These are phyloP conservation scores for Phoma herbarum DNA, from an alignment of 2,329 filamentous ascomycete species.

Conservation along the genomic window DNA sequence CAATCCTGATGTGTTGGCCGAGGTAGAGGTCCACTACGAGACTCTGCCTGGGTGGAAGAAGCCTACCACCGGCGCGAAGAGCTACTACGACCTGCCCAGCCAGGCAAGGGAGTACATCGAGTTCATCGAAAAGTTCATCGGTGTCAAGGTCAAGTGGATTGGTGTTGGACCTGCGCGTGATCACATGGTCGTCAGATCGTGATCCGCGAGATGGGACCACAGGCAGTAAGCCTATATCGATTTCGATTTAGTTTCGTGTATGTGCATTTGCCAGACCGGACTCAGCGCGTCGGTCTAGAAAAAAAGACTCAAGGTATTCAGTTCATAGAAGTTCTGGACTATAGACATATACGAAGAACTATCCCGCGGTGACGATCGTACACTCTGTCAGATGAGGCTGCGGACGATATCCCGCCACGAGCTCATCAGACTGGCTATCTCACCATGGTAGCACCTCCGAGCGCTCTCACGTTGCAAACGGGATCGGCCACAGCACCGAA, in stretches of 20 bases:
- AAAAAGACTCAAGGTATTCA: constrained; percentile 1
- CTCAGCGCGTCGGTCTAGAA: background rate
- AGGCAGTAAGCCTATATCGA: constrained; percentile 9
- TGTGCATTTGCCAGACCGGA: constrained; percentile 5
- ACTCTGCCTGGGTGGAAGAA: constrained; percentile 75
- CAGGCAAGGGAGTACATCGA: constrained; percentile 72
- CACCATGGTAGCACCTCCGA: too few species aligned
- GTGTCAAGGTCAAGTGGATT: constrained; percentile 70
- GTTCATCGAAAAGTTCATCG: constrained; percentile 72
- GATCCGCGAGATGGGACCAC: constrained; percentile 22
- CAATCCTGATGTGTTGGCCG: constrained; percentile 65
- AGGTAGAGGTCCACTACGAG: constrained; percentile 71
- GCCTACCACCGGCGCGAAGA: constrained; percentile 67
- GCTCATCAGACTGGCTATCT: background rate
- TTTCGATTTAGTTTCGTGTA: constrained; percentile 5
- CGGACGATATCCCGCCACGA: background rate
- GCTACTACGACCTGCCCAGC: constrained; percentile 69
- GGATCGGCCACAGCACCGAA: too few species aligned
- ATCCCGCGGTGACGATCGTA: background rate
- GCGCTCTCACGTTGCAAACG: background rate
- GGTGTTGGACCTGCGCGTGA: constrained; percentile 72
- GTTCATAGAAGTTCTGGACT: constrained; percentile 4
- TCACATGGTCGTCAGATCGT: constrained; percentile 67
- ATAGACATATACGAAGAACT: constrained; percentile 14
- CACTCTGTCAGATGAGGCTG: too few species aligned